Evolutionary conservation across 768 basidiomycete species (phyloP).

Genomic region (Calvatia gigantea): DNA sequence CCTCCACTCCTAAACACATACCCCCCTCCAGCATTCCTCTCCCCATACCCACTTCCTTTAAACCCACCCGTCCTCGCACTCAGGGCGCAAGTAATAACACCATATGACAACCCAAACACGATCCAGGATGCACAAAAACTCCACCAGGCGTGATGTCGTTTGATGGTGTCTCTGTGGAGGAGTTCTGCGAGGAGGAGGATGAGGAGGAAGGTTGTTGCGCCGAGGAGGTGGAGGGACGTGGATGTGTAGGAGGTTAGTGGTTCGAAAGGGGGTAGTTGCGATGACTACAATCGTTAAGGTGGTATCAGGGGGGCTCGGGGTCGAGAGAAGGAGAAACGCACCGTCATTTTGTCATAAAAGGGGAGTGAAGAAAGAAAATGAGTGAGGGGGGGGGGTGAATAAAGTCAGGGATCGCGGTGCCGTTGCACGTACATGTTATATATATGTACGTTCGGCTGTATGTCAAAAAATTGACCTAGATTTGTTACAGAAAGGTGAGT

Average conservation of each 20-base stretch:
- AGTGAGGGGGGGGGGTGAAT: background rate
- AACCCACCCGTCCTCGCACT: background rate
- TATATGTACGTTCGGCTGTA: no score
- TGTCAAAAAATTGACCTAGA: no score
- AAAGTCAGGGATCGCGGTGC: background rate
- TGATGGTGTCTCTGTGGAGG: background rate
- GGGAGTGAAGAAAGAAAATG: background rate
- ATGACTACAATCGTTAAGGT: background rate
- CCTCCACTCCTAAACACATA: no score
- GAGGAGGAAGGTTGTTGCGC: background rate
- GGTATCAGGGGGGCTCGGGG: background rate
- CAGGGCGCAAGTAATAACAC: background rate
- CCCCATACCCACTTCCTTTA: background rate
- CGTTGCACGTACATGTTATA: no score
- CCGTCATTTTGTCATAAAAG: background rate
- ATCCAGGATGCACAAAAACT: constrained; percentile 4
- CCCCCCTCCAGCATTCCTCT: background rate
- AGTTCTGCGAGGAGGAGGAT: background rate
- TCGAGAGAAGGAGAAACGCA: no score
- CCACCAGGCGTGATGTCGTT: background rate
- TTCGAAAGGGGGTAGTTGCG: background rate
- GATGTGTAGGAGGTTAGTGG: background rate
- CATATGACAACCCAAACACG: constrained; percentile 5
- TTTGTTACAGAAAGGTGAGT: no score
- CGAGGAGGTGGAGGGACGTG: background rate